Base-by-base conservation (phyloP, 179 eudicot species). In the Carnegiea gigantea region DNA sequence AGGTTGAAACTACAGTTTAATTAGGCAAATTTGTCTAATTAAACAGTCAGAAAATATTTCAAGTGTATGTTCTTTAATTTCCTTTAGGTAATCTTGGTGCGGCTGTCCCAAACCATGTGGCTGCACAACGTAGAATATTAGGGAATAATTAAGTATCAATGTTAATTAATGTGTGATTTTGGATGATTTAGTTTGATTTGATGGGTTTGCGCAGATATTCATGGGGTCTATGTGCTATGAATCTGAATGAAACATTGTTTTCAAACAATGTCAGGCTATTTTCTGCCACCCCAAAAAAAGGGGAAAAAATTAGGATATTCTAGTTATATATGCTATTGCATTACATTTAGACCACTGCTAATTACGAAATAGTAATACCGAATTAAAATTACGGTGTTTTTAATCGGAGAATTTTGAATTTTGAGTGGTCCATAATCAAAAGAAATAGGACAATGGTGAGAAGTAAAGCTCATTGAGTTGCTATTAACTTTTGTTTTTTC, bases 41-140 rank as follows among this genome's bases (percentile, higher is more conserved):
- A 36, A 59, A 59, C 26, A 15, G 48, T 76, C 70, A 38, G 33
- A 59, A 59, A 40, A 13, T 51, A 26, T 26, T 48, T 24, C 26
- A 36, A 33, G 57, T 40, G 44, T 13, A 49, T 24, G 51, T 28
- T 75, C n/a, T 51, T 14, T 24, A 40, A n/a, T n/a, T 23, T 24
- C 30, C 28, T 7, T 62, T 23, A 62, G 68, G 26, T 62, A 2
- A 62, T 43, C 78, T 51, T 13, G 60, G 78, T 75, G 64, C 78
- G 12, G 78, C 60, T 48, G 78, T 64, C 43, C 78, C 78, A 51
- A 75, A 24, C 62, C 78, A 49, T 75, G 62, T 13, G 68, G 30
- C 11, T 62, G 30, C 23, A 62, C 68, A n/a, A 62, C 68, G 7
- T 62, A 23, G 11, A 62, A 6, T 62, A 57, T 18, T 57, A 57